phyloP scores from a whole-genome alignment of 306 rosid genomes.

The Citrullus colocynthis region DNA sequence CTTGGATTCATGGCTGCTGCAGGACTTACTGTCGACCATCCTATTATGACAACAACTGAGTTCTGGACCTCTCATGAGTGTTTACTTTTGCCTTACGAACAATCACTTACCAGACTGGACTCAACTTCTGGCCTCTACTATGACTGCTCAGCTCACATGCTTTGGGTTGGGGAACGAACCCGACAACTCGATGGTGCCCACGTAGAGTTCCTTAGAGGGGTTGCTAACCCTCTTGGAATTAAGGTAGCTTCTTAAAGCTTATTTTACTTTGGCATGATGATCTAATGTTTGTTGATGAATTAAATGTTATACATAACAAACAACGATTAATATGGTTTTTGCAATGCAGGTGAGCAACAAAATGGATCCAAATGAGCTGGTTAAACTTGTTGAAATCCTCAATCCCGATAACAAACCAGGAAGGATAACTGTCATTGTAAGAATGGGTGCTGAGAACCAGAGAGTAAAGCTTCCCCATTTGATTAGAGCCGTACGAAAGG shows the following conservation, averaged over 20 bases:
- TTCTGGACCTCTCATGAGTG: conserved; percentile 88
- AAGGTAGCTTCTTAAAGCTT: conserved; percentile 25
- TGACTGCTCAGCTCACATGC: conserved; percentile 78
- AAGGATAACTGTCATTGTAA: conserved; percentile 45
- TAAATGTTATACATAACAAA: neutral
- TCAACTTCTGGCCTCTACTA: conserved; percentile 60
- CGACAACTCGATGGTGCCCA: conserved; percentile 75
- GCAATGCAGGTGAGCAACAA: conserved; percentile 55
- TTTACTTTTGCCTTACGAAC: conserved; percentile 60
- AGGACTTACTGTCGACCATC: conserved; percentile 59
- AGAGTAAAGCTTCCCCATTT: conserved; percentile 66
- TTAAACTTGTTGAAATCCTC: conserved; percentile 52
- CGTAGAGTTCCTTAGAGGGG: conserved; percentile 60
- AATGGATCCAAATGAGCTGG: conserved; percentile 66
- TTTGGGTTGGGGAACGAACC: conserved; percentile 78
- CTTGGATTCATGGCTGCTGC: conserved; percentile 72
- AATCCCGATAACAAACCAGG: conserved; percentile 62
- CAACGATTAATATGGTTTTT: conserved; percentile 3
- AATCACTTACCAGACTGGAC: conserved; percentile 53
- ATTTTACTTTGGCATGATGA: neutral
- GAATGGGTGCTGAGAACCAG: conserved; percentile 80
- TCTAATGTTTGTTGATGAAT: neutral
- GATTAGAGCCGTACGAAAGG: conserved; percentile 60
- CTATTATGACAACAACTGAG: conserved; percentile 52
- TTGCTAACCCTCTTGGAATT: conserved; percentile 65